A percentile compares a stretch with the other conserved stretches of the same genome.
phyloP scores from a whole-genome alignment of 2,329 filamentous ascomycete genomes.

The Exophiala bonariae region DNA sequence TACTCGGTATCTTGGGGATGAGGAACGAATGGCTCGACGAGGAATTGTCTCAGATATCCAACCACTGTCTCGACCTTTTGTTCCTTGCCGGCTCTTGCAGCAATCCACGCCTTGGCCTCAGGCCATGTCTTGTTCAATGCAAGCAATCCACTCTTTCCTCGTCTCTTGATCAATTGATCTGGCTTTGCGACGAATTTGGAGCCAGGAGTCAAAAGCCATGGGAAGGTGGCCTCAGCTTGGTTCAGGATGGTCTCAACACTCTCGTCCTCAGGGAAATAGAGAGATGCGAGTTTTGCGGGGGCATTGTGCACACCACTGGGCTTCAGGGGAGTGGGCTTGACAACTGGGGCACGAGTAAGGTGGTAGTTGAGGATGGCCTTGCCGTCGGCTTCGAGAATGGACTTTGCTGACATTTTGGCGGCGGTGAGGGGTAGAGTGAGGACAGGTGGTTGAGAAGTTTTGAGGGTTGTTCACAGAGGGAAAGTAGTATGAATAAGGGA shows the following conservation, averaged over 20 bases:
- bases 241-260: constrained; percentile 81
- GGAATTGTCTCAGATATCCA: constrained; percentile 88
- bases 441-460: constrained; percentile 14
- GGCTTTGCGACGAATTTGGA: constrained; percentile 98
- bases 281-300: constrained; percentile 82
- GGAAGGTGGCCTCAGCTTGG: constrained; percentile 94
- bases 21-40: constrained; percentile 97
- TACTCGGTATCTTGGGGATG: constrained; percentile 96
- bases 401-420: constrained; percentile 84
- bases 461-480: neutral
- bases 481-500: constrained; percentile 3
- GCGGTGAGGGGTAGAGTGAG: constrained; percentile 27
- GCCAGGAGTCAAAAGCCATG: constrained; percentile 81
- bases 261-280: constrained; percentile 89
- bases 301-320: constrained; percentile 84
- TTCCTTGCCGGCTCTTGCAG: constrained; percentile 84
- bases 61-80: constrained; percentile 91
- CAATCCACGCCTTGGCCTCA: constrained; percentile 92
- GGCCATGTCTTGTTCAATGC: constrained; percentile 96
- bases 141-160: constrained; percentile 97
- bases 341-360: constrained; percentile 93
- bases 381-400: constrained; percentile 98
- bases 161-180: constrained; percentile 99
- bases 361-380: constrained; percentile 99
- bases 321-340: constrained; percentile 96